phyloP scores from a whole-genome alignment of 2,329 filamentous ascomycete species.

The Raffaelea deltoideospora region DNA sequence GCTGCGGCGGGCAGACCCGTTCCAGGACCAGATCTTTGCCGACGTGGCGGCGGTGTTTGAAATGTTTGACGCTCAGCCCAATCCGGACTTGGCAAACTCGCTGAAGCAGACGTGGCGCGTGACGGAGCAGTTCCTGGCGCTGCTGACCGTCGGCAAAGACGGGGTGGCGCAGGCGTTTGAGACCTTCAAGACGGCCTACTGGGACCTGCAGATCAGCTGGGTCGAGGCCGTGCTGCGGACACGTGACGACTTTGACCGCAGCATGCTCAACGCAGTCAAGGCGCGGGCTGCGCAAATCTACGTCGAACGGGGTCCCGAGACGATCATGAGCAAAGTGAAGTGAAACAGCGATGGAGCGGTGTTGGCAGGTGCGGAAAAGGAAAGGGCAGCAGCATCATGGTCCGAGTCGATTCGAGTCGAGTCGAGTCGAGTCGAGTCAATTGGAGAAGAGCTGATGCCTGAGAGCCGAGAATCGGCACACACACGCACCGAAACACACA shows the following conservation, averaged over 20 bases:
- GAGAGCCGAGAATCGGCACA: too few relatives aligned
- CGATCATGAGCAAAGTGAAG: slow-evolving; percentile 88
- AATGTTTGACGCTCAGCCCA: slow-evolving; percentile 56
- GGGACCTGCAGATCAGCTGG: slow-evolving; percentile 91
- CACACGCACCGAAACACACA: too few relatives aligned
- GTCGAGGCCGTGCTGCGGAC: slow-evolving; percentile 79
- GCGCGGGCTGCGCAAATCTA: slow-evolving; percentile 73
- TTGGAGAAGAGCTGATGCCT: too few relatives aligned
- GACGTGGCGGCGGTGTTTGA: slow-evolving; percentile 83
- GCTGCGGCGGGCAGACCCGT: slow-evolving; percentile 75
- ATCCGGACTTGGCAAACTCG: slow-evolving; percentile 49
- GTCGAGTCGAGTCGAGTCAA: too few relatives aligned
- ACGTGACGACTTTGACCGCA: slow-evolving; percentile 85
- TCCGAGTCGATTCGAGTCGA: too few relatives aligned
- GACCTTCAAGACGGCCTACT: slow-evolving; percentile 71
- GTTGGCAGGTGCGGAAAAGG: too few relatives aligned
- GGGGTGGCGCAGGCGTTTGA: slow-evolving; percentile 65
- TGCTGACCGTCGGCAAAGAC: slow-evolving; percentile 65
- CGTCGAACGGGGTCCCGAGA: slow-evolving; percentile 68
- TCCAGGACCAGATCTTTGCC: slow-evolving; percentile 84
- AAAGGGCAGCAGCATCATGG: too few relatives aligned
- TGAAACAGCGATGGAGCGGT: too few relatives aligned
- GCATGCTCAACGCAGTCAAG: slow-evolving; percentile 80
- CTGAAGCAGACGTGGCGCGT: slow-evolving; percentile 91
- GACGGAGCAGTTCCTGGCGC: slow-evolving; percentile 65